phyloP scores from a whole-genome alignment of 768 basidiomycete genomes.

The Lentinula boryana region DNA sequence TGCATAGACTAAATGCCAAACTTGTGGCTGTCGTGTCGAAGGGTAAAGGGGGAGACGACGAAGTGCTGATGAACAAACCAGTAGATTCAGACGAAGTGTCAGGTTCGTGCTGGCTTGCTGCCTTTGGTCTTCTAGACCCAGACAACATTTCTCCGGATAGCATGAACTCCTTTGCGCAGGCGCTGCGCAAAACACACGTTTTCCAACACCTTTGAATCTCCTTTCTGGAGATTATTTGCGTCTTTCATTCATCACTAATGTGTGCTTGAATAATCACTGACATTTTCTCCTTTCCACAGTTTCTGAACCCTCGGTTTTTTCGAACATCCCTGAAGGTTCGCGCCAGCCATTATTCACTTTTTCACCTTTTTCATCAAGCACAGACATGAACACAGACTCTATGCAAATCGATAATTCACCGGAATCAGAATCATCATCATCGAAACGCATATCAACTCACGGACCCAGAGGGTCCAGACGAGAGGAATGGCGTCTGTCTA shows the following conservation, averaged over 20 bases:
- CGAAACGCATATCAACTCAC: conserved; percentile 65
- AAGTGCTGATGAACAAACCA: conserved; percentile 22
- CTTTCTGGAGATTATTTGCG: conserved; percentile 11
- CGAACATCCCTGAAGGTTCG: conserved; percentile 27
- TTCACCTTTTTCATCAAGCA: conserved; percentile 10
- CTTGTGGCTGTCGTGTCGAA: conserved; percentile 42
- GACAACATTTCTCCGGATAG: conserved; percentile 47
- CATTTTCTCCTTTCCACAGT: conserved; percentile 27
- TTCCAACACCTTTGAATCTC: conserved; percentile 9
- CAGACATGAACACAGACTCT: conserved; percentile 17
- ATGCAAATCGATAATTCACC: conserved; percentile 47
- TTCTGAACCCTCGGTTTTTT: conserved; percentile 16
- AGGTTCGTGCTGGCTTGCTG: conserved; percentile 68
- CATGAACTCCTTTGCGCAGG: conserved; percentile 24
- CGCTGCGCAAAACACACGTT: conserved; percentile 15
- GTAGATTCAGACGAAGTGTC: conserved; percentile 28
- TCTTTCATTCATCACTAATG: conserved; percentile 13
- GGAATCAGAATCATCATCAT: conserved; percentile 17
- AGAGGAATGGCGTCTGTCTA: conserved; percentile 79
- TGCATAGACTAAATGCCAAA: conserved; percentile 66
- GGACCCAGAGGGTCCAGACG: conserved; percentile 71
- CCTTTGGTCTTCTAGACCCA: conserved; percentile 54
- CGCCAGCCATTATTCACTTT: conserved; percentile 6
- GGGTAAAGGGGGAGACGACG: conserved; percentile 29
- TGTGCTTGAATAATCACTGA: conserved; percentile 29